Evolutionary conservation across 768 basidiomycete species (phyloP), one percentile per base, ranked within the genome.

Genomic region (Leucocoprinus leucothites): DNA sequence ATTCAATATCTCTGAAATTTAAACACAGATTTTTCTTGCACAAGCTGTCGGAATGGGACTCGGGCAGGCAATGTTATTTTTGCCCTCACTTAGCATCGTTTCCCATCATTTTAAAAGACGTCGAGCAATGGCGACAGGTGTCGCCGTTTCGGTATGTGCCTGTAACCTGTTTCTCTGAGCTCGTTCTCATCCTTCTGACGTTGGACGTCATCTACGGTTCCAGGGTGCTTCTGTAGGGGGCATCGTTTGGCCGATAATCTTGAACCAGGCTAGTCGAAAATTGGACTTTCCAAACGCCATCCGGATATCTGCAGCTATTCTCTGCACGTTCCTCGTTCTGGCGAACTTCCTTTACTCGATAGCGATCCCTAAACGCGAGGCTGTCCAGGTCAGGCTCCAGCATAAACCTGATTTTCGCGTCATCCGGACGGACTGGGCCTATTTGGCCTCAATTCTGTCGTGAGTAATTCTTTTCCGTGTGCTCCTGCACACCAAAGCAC

Each of bases 1-100:
- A 28, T 47, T n/a, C 8, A 47, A 2, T 3, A 13, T 25, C 13
- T 13, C 13, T 47, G 25, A 45, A 22, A 21, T 43, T 57, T 19
- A 59, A 58, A 34, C 60, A 31, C 53, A 79, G 71, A 68, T 80
- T 16, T 82, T 84, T 61, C 67, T 84, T 11, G 68, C 79, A 0
- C 82, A 85, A 65, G 82, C 75, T 3, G 66, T 85, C n/a, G 81
- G 79, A n/a, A 76, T 80, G 67, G 83, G 82, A 1, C 50, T 73
- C 7, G 78, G 77, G 2, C 70, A 75, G 36, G 77, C 80, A 1
- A 61, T 81, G 21, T 66, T 80, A 22, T 82, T 80, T 66, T 62
- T 81, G 21, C 82, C 82, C 1, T 75, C 80, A 2, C 64, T 80
- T 43, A 72, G 71, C 9, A 68, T 80, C 34, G 65, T 77, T n/a